Evolutionary conservation across 192 early-diverging fungal species (phyloP).

Genomic region (Globomyces pollinis-pini): DNA sequence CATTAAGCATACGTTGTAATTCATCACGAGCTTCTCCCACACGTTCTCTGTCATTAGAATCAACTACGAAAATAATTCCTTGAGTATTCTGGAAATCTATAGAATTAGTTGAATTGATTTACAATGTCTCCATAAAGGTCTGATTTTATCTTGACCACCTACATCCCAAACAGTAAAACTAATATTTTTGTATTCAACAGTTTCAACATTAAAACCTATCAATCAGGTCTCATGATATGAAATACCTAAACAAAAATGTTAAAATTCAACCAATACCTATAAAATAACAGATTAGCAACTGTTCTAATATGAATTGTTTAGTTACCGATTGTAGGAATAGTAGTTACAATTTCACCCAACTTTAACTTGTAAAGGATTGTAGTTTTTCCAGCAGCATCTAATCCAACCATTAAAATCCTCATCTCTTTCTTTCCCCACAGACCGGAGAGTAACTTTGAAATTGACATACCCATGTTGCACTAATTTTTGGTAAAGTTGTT

Average conservation of each 20-base stretch:
- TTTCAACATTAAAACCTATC: constrained; percentile 94
- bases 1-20: constrained; percentile 89
- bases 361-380: constrained; percentile 99
- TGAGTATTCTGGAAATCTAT: constrained; percentile 94
- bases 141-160: constrained; percentile 97
- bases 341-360: constrained; percentile 97
- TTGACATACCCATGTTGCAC: constrained; percentile 69
- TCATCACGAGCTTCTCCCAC: constrained; percentile 89
- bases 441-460: constrained; percentile 67
- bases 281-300: constrained; percentile 23
- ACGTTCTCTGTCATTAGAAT: constrained; percentile 95
- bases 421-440: constrained; percentile 90
- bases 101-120: constrained; percentile 26
- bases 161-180: constrained; percentile 98
- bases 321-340: constrained; percentile 96
- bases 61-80: constrained; percentile 92
- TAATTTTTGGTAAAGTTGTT: neutral
- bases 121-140: constrained; percentile 97
- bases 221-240: neutral
- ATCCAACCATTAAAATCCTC: constrained; percentile 92
- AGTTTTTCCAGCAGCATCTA: constrained; percentile 95
- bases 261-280: constrained; percentile 4
- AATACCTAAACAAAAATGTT: neutral
- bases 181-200: constrained; percentile 97
- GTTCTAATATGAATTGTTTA: too few species aligned